Conservation (phyloP, 2,329 filamentous ascomycete species). For the Penicillium sp. region DNA sequence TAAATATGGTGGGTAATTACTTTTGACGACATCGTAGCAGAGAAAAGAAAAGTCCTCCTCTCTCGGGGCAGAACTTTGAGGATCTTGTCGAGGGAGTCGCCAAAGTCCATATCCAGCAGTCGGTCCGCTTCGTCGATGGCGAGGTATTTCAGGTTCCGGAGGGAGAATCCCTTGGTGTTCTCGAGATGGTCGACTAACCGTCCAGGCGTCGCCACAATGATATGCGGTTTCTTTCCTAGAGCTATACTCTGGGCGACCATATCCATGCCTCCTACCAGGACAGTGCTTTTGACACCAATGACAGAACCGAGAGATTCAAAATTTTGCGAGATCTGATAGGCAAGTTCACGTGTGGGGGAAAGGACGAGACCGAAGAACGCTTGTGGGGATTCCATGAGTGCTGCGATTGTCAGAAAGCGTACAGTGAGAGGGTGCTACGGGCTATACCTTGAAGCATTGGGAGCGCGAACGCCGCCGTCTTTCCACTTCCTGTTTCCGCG, state of each 20-base stretch:
- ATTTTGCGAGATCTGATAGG: constrained; percentile 84
- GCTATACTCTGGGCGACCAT: constrained; percentile 93
- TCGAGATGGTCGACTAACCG: constrained; percentile 89
- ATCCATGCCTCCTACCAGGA: constrained; percentile 91
- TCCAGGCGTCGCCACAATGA: constrained; percentile 90
- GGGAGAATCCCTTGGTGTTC: constrained; percentile 93
- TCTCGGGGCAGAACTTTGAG: constrained; percentile 84
- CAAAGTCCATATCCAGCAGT: constrained; percentile 91
- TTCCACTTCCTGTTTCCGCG: constrained; percentile 93
- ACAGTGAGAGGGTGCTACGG: background rate
- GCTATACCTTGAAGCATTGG: constrained; percentile 75
- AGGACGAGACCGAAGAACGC: constrained; percentile 86
- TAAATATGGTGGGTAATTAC: constrained; percentile 33
- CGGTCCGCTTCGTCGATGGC: constrained; percentile 96
- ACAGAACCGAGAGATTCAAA: constrained; percentile 87
- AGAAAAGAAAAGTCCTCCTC: constrained; percentile 84
- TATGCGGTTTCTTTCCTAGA: constrained; percentile 92
- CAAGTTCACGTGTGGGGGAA: constrained; percentile 90
- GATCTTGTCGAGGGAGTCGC: constrained; percentile 89
- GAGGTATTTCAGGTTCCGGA: constrained; percentile 80
- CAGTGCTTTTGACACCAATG: constrained; percentile 84
- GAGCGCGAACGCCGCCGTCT: constrained; percentile 92
- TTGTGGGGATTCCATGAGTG: constrained; percentile 85
- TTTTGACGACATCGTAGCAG: constrained; percentile 91
- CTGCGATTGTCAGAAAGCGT: constrained; percentile 34